Conservation (phyloP, 176 grass and related monocot genomes). For the Chloris gayana region DNA sequence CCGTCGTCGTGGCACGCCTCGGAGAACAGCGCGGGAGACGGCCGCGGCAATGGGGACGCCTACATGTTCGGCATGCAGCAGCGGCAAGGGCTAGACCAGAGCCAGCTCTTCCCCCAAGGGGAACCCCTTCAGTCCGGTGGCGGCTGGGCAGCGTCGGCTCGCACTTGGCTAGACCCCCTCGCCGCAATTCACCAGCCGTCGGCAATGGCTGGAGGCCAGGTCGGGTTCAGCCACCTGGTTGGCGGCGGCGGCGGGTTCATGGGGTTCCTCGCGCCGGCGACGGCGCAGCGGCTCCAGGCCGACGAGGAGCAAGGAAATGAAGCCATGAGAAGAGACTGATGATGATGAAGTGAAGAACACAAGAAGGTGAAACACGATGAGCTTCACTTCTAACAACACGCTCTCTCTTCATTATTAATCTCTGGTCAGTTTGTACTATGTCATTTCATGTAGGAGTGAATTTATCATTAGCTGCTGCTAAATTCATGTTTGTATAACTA, state of each 20-base stretch:
- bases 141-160: conserved; percentile 53
- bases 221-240: conserved; percentile 65
- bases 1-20: conserved; percentile 63
- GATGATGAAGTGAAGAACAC: neutral
- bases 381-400: conserved; percentile 35
- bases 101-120: conserved; percentile 84
- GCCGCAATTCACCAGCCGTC: conserved; percentile 60
- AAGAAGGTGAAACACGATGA: neutral
- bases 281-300: conserved; percentile 60
- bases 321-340: conserved; percentile 44
- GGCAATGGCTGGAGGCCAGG: conserved; percentile 45
- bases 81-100: conserved; percentile 66
- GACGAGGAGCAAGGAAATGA: conserved; percentile 69
- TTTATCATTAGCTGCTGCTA: conserved; percentile 28
- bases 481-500: conserved; percentile 39
- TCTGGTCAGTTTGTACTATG: conserved; percentile 38
- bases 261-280: conserved; percentile 74
- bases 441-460: conserved; percentile 64
- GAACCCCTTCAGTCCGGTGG: conserved; percentile 99
- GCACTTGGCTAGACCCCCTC: conserved; percentile 74
- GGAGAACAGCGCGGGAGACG: conserved; percentile 41
- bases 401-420: conserved; percentile 16
- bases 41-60: conserved; percentile 44
- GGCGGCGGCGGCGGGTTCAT: conserved; percentile 59
- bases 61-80: conserved; percentile 55